These are phyloP conservation scores for Vicia villosa DNA, from an alignment of 306 rosid species.

Conservation along the genomic window DNA sequence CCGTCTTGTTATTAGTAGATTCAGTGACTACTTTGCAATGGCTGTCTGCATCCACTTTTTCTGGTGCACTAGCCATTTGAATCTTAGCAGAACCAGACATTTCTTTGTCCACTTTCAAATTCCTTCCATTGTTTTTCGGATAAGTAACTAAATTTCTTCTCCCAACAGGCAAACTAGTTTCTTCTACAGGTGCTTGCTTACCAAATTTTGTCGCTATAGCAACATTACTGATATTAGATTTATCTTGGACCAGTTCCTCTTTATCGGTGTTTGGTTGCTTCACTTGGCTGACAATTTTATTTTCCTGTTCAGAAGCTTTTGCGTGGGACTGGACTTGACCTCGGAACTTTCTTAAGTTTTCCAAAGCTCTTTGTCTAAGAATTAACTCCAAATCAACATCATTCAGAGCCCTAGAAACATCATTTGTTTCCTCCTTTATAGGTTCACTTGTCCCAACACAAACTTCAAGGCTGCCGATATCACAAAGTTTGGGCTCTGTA, in stretches of 20 bases:
- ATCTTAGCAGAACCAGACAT: slow-evolving; percentile 39
- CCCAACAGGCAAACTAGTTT: slow-evolving; percentile 29
- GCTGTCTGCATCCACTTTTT: slow-evolving; percentile 45
- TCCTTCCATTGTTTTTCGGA: slow-evolving; percentile 34
- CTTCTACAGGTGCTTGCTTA: slow-evolving; percentile 45
- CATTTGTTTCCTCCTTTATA: slow-evolving; percentile 40
- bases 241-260: slow-evolving; percentile 45
- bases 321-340: slow-evolving; percentile 42
- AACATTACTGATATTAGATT: slow-evolving; percentile 39
- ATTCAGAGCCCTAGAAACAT: slow-evolving; percentile 42
- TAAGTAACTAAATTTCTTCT: slow-evolving; percentile 37
- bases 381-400: slow-evolving; percentile 66
- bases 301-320: slow-evolving; percentile 46
- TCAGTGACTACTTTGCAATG: slow-evolving; percentile 32
- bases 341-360: slow-evolving; percentile 74
- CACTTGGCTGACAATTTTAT: slow-evolving; percentile 42
- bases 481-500: slow-evolving; percentile 29
- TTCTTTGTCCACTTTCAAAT: slow-evolving; percentile 35
- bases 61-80: slow-evolving; percentile 39
- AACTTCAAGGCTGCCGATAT: slow-evolving; percentile 28
- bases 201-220: slow-evolving; percentile 35
- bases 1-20: slow-evolving; percentile 10
- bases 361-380: slow-evolving; percentile 81
- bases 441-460: slow-evolving; percentile 39
- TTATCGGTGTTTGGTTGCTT: slow-evolving; percentile 41